These are phyloP conservation scores for Penicillium simplicissimum DNA, from an alignment of 495 filamentous ascomycete species.

Conservation along the genomic window DNA sequence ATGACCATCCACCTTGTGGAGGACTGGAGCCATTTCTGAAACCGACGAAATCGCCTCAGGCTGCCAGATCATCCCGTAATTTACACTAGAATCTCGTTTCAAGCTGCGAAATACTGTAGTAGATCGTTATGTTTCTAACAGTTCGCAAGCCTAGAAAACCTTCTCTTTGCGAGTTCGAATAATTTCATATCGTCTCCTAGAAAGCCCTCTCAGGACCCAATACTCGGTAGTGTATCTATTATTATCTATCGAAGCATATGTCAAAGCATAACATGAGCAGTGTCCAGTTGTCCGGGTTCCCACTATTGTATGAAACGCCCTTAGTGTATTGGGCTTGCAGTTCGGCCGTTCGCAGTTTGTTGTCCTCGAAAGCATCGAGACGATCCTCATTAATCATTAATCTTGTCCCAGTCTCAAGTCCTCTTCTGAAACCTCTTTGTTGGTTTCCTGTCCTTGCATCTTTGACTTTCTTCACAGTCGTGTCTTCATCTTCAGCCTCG, in stretches of 20 bases:
- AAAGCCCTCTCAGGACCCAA: background rate
- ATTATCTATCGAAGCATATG: background rate
- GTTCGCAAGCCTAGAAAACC: background rate
- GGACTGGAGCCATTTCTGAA: background rate
- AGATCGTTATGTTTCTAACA: background rate
- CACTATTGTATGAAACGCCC: background rate
- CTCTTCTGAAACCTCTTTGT: background rate
- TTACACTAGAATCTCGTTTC: background rate
- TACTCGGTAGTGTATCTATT: background rate
- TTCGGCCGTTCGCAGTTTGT: conserved; percentile 1
- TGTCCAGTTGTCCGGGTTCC: background rate
- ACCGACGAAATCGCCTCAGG: background rate
- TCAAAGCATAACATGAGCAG: background rate
- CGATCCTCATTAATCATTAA: conserved; percentile 1
- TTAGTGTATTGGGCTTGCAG: background rate
- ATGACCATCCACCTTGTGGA: background rate
- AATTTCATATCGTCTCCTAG: background rate
- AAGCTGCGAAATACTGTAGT: too few relatives aligned
- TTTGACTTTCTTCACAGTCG: background rate
- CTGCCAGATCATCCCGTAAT: background rate
- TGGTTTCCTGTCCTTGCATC: background rate
- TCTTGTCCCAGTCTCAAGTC: background rate
- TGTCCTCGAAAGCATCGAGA: conserved; percentile 2
- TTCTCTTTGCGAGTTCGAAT: background rate
- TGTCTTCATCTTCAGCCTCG: conserved; percentile 6